phyloP scores from a whole-genome alignment of 768 basidiomycete species.

The Mrakia gelida region DNA sequence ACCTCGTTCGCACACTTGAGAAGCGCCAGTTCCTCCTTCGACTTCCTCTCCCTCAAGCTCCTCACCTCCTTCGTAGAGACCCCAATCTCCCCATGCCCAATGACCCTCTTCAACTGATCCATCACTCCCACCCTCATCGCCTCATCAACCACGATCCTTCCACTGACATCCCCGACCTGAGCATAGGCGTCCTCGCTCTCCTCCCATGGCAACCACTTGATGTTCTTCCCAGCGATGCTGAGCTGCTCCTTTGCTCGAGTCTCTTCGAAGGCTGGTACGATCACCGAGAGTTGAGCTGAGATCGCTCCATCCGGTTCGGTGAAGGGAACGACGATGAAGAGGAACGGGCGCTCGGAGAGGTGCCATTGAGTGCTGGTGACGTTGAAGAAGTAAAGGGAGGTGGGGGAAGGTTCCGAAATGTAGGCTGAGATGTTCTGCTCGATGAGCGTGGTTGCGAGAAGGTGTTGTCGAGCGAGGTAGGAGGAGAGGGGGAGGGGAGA shows the following conservation, averaged over 20 bases:
- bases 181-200: conserved; percentile 67
- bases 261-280: conserved; percentile 74
- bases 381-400: conserved; percentile 64
- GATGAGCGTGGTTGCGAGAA: conserved; percentile 1
- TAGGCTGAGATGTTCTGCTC: conserved; percentile 1
- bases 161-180: conserved; percentile 46
- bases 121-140: conserved; percentile 60
- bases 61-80: conserved; percentile 48
- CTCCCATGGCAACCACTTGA: conserved; percentile 48
- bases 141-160: conserved; percentile 59
- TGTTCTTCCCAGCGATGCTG: conserved; percentile 50
- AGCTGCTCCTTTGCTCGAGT: conserved; percentile 60
- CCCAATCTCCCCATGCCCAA: background rate
- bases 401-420: conserved; percentile 24
- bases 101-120: conserved; percentile 52
- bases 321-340: conserved; percentile 59
- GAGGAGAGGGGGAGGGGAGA: background rate
- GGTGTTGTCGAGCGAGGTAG: conserved; percentile 1
- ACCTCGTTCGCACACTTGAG: conserved; percentile 79
- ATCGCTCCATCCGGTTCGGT: conserved; percentile 34
- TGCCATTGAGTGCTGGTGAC: conserved; percentile 60
- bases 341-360: conserved; percentile 72
- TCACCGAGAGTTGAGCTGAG: conserved; percentile 53
- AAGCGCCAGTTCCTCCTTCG: conserved; percentile 61
- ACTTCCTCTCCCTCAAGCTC: conserved; percentile 70